Base-by-base conservation (phyloP, 306 rosid species). In the Gynostemma pentaphyllum region DNA sequence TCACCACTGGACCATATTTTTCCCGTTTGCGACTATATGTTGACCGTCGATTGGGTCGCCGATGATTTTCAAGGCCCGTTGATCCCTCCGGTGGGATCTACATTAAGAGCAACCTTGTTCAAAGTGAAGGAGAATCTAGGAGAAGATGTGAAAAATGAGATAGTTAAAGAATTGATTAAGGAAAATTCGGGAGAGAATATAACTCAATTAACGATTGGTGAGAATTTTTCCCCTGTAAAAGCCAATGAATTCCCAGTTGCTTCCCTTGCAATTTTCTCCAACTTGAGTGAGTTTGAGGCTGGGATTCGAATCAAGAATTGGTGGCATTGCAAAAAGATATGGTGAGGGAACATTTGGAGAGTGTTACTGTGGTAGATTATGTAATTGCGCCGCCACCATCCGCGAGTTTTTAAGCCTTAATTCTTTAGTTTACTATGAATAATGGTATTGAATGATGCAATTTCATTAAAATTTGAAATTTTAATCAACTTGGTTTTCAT, bases 21-120 rank as follows among this genome's bases (percentile, higher is more conserved):
- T 47, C 89, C 92, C 9, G 77, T 84, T 67, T 41, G 84, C 44
- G 87, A 89, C 2, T 89, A 89, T 70, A 26, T 84, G 78, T 78
- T 89, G 95, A 92, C 87, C 68, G 87, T 84, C 49, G 95, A 89
- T 72, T 89, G 95, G 95, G 39, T 89, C 23, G 71, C 83, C 18
- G 71, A 68, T 0, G 77, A 60, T 36, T 48, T 75, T 10, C 29
- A 10, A 4, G 75, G 47, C 9, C 64, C 39, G 0, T 18, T 70
- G 15, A 69, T 36, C 36, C 72, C 66, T 2, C 14, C 75, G 0
- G 73, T 66, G 19, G 89, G 89, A 1, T 86, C 97, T 0, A 85
- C 91, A 1, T 13, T 82, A 23, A 68, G 85, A 1, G 66, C 80
- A 12, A 83, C 76, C 68, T 78, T 89, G 59, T 28, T 89, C 65